phyloP scores from a whole-genome alignment of 495 filamentous ascomycete species.

The Rusavskia elegans region DNA sequence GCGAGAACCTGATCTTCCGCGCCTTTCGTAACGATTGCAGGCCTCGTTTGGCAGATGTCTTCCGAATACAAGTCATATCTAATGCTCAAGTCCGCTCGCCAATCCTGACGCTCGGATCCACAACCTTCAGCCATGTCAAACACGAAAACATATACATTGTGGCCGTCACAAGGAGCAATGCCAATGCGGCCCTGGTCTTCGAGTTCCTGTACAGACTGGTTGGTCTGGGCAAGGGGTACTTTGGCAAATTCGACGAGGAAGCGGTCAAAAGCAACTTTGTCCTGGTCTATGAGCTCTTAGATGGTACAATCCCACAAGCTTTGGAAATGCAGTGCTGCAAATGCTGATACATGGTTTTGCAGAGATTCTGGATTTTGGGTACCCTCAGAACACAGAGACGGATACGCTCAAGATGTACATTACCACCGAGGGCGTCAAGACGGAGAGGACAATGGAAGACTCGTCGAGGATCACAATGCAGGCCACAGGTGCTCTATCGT shows the following conservation, averaged over 20 bases:
- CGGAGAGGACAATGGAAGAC: constrained; percentile 79
- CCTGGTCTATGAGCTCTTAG: constrained; percentile 91
- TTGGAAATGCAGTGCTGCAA: not conserved
- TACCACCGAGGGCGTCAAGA: constrained; percentile 97
- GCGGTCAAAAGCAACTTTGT: constrained; percentile 99
- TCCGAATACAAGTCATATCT: constrained; percentile 98
- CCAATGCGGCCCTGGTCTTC: constrained; percentile 96
- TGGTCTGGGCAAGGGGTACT: constrained; percentile 82
- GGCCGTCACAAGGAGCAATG: constrained; percentile 97
- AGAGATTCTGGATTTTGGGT: constrained; percentile 99
- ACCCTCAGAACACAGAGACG: constrained; percentile 97
- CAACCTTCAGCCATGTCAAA: constrained; percentile 98
- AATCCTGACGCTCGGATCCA: constrained; percentile 92
- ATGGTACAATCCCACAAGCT: constrained; percentile 40
- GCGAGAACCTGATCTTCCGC: constrained; percentile 98
- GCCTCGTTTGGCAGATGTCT: constrained; percentile 92
- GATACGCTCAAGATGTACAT: constrained; percentile 99
- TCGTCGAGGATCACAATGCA: constrained; percentile 98
- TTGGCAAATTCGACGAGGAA: constrained; percentile 98
- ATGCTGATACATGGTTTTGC: not conserved
- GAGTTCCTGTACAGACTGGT: constrained; percentile 94
- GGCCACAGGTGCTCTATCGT: constrained; percentile 91
- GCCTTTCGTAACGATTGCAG: constrained; percentile 96
- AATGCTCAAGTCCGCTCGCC: constrained; percentile 96
- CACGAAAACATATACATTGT: constrained; percentile 99